phyloP scores from a whole-genome alignment of 371 early-diverging fungal species.

The Mucor racemosus region DNA sequence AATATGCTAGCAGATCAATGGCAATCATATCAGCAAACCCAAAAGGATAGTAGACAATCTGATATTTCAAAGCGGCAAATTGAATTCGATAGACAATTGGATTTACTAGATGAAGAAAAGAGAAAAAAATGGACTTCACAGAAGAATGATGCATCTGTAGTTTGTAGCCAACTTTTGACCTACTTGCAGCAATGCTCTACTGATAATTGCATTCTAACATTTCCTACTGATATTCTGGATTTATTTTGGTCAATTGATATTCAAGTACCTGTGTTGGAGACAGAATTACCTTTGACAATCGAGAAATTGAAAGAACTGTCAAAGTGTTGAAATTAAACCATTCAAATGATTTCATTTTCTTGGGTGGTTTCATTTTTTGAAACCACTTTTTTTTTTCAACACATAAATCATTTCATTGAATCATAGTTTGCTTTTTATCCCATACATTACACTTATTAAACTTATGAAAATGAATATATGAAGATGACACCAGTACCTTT shows the following conservation, averaged over 20 bases:
- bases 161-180: not conserved
- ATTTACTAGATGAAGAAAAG: conserved; percentile 4
- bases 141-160: not conserved
- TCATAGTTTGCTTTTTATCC: too few species aligned
- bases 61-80: conserved; percentile 24
- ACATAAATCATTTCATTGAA: too few species aligned
- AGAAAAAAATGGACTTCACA: conserved; percentile 12
- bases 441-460: too few species aligned
- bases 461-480: not conserved
- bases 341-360: not conserved
- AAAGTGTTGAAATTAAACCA: not conserved
- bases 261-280: conserved; percentile 11
- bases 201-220: not conserved
- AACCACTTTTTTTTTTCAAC: not conserved
- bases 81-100: conserved; percentile 27
- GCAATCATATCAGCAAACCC: conserved; percentile 20
- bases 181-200: not conserved
- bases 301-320: not conserved
- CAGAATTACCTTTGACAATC: conserved; percentile 3
- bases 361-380: not conserved
- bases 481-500: not conserved
- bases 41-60: conserved; percentile 10
- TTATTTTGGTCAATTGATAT: conserved; percentile 22
- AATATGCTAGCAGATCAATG: conserved; percentile 14
- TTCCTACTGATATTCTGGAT: conserved; percentile 13